Evolutionary conservation across 148 eudicot genomes (phyloP).

Genomic region (Camellia sinensis): DNA sequence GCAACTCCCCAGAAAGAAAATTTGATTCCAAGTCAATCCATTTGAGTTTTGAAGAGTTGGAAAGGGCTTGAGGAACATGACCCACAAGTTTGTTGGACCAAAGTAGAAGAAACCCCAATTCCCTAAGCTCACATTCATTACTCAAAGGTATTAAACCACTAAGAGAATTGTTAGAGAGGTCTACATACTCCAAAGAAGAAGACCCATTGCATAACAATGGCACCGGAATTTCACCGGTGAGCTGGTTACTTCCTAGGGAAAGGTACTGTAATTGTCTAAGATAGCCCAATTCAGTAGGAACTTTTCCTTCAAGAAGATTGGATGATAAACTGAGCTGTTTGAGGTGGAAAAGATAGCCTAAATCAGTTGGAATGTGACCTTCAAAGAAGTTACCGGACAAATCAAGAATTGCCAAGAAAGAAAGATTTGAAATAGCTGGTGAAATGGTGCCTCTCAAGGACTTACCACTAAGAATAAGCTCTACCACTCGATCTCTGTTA

Average conservation of each 20-base stretch:
- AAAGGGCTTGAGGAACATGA: conserved; percentile 50
- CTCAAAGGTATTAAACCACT: conserved; percentile 57
- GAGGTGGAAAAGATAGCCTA: conserved; percentile 49
- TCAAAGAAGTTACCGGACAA: conserved; percentile 56
- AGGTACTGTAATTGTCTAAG: conserved; percentile 52
- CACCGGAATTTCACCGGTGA: conserved; percentile 53
- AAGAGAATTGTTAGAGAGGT: conserved; percentile 79
- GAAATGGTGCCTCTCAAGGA: conserved; percentile 60
- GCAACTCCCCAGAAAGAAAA: conserved; percentile 56
- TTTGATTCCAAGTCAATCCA: conserved; percentile 80
- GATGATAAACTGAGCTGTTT: conserved; percentile 59
- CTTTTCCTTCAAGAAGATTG: conserved; percentile 58
- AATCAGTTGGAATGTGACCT: conserved; percentile 61
- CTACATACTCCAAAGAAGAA: conserved; percentile 56
- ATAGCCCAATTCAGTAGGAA: conserved; percentile 53
- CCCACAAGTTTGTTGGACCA: conserved; percentile 71
- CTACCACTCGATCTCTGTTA: conserved; percentile 33
- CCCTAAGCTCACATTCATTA: conserved; percentile 53
- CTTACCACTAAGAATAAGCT: conserved; percentile 53
- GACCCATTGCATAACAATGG: conserved; percentile 53
- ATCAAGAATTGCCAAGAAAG: conserved; percentile 49
- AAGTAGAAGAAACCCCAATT: conserved; percentile 59
- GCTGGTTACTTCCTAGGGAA: conserved; percentile 60
- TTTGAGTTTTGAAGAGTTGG: conserved; percentile 59
- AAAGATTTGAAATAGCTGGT: conserved; percentile 51